phyloP scores from a whole-genome alignment of 768 basidiomycete genomes.

The Boletus speciosus region DNA sequence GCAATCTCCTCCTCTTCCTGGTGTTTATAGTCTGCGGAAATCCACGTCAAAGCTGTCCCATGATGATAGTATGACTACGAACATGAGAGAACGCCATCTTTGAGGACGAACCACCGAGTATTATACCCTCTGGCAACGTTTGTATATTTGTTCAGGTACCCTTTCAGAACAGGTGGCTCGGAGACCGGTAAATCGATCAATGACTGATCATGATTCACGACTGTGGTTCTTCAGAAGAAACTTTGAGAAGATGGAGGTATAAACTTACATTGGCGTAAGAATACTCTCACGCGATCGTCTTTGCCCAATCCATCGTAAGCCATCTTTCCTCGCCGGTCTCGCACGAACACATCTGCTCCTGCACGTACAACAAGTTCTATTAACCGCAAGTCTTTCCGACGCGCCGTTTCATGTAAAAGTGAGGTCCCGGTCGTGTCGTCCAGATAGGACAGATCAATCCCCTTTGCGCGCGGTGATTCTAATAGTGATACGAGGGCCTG shows the following conservation, averaged over 20 bases:
- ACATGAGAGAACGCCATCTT: slow-evolving; percentile 84
- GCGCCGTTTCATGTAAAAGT: slow-evolving; percentile 83
- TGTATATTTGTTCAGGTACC: slow-evolving; percentile 87
- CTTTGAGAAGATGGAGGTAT: not conserved
- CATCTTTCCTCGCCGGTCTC: slow-evolving; percentile 71
- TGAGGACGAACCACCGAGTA: slow-evolving; percentile 89
- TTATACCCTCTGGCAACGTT: slow-evolving; percentile 90
- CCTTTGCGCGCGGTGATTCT: slow-evolving; percentile 62
- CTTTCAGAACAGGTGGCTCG: slow-evolving; percentile 63
- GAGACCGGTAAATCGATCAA: slow-evolving; percentile 50
- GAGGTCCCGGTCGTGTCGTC: slow-evolving; percentile 77
- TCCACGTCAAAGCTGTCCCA: not conserved
- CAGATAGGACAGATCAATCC: slow-evolving; percentile 74
- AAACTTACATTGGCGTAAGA: slow-evolving; percentile 76
- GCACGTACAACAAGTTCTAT: slow-evolving; percentile 82
- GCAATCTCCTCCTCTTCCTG: slow-evolving; percentile 88
- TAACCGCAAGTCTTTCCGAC: slow-evolving; percentile 72
- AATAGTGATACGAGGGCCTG: slow-evolving; percentile 54
- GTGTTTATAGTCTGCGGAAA: slow-evolving; percentile 63
- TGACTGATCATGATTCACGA: slow-evolving; percentile 76
- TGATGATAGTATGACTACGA: slow-evolving; percentile 20
- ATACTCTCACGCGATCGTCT: slow-evolving; percentile 78
- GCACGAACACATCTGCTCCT: slow-evolving; percentile 85
- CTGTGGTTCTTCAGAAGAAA: slow-evolving; percentile 34
- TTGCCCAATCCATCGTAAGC: slow-evolving; percentile 67